A percentile compares a stretch with the other conserved stretches of the same genome.
These are phyloP conservation scores for Nakazawaea siamensis DNA, from an alignment of 805 yeast species.

Conservation along the genomic window DNA sequence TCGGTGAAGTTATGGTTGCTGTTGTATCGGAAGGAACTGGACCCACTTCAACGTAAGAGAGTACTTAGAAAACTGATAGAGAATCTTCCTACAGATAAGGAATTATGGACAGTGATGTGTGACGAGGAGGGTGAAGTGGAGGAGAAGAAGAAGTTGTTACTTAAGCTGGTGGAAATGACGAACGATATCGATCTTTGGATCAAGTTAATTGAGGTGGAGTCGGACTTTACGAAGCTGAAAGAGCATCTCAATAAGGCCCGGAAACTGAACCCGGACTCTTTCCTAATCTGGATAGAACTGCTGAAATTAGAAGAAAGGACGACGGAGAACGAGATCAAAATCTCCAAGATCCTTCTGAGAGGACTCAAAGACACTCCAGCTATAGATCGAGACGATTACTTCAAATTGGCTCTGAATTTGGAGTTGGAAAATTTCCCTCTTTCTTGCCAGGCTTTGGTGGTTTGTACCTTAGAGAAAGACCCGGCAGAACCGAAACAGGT, in stretches of 20 bases:
- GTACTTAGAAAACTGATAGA: conserved; percentile 69
- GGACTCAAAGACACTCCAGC: conserved; percentile 35
- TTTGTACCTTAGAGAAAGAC: conserved; percentile 25
- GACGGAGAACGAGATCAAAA: conserved; percentile 32
- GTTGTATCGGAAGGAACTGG: conserved; percentile 62
- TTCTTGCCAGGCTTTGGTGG: conserved; percentile 48
- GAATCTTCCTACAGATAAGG: conserved; percentile 43
- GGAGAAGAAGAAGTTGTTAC: conserved; percentile 44
- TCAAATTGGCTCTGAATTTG: conserved; percentile 43
- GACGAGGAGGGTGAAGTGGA: conserved; percentile 45
- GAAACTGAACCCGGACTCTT: conserved; percentile 36
- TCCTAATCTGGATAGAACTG: conserved; percentile 63
- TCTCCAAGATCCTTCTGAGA: conserved; percentile 39
- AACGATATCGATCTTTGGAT: conserved; percentile 59
- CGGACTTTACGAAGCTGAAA: conserved; percentile 39
- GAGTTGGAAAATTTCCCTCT: conserved; percentile 36
- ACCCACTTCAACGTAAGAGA: conserved; percentile 39
- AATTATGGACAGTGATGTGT: conserved; percentile 65
- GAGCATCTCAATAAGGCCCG: conserved; percentile 52
- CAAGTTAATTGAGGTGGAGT: conserved; percentile 38
- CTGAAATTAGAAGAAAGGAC: conserved; percentile 56
- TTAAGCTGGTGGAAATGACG: conserved; percentile 66
- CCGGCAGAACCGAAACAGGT: conserved; percentile 21
- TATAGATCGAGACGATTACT: conserved; percentile 37
- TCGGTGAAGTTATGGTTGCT: conserved; percentile 66